phyloP scores from a whole-genome alignment of 2,329 filamentous ascomycete species.

The Colletotrichum sp. region DNA sequence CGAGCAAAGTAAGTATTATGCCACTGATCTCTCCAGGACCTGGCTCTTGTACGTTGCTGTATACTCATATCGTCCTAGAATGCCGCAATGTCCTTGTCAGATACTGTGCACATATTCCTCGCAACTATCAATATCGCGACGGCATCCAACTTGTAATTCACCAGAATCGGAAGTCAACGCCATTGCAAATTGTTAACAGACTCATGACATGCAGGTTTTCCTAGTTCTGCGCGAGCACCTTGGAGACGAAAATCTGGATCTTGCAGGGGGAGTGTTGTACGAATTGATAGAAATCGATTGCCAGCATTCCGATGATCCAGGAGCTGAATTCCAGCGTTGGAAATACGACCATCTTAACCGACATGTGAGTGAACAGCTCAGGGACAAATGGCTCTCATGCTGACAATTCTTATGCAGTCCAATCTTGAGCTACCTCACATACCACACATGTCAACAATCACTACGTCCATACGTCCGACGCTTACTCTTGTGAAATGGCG shows the following conservation, averaged over 20 bases:
- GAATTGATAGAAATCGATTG: slow-evolving; percentile 52
- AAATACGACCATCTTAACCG: slow-evolving; percentile 47
- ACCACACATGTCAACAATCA: slow-evolving; percentile 51
- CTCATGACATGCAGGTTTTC: slow-evolving; percentile 36
- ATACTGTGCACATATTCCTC: slow-evolving; percentile 46
- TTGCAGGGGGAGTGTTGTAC: slow-evolving; percentile 48
- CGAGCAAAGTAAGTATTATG: slow-evolving; percentile 7
- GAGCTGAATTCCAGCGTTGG: slow-evolving; percentile 51
- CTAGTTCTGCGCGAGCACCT: slow-evolving; percentile 46
- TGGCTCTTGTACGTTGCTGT: neutral
- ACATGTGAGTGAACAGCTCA: slow-evolving; percentile 34
- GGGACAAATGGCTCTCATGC: neutral
- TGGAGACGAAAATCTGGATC: slow-evolving; percentile 47
- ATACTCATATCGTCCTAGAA: slow-evolving; percentile 29
- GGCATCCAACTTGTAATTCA: slow-evolving; percentile 42
- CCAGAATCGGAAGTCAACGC: neutral
- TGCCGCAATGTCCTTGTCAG: slow-evolving; percentile 49
- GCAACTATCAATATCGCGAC: slow-evolving; percentile 51
- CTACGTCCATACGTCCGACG: slow-evolving; percentile 44
- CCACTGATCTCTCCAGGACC: neutral
- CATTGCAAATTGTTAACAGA: neutral
- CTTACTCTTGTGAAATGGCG: slow-evolving; percentile 39
- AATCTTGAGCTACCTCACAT: slow-evolving; percentile 49
- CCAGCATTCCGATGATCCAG: slow-evolving; percentile 46
- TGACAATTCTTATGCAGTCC: slow-evolving; percentile 28